Percentiles rank a stretch among this genome's conserved stretches.
Evolutionary conservation across 371 early-diverging fungal species (phyloP).

Genomic region (Umbelopsis sp.): DNA sequence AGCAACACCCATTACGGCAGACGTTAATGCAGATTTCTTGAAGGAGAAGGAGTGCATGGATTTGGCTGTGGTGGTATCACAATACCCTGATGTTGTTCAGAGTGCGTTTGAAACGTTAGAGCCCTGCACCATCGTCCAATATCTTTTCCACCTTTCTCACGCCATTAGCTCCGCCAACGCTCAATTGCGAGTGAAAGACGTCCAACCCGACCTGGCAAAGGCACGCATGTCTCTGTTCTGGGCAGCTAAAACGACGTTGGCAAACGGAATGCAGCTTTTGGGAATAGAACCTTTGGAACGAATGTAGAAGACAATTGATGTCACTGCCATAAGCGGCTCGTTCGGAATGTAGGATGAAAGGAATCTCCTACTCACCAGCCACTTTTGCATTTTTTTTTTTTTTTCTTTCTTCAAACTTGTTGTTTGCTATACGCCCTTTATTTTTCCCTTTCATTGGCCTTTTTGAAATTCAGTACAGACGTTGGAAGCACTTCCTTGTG

Average conservation of each 20-base stretch:
- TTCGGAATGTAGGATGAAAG: slow-evolving; percentile 6
- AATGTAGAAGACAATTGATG: slow-evolving; percentile 61
- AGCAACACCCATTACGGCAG: slow-evolving; percentile 23
- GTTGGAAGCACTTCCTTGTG: not conserved
- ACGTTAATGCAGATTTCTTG: slow-evolving; percentile 52
- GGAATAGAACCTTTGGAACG: slow-evolving; percentile 81
- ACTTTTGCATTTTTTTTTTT: not conserved
- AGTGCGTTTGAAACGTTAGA: slow-evolving; percentile 68
- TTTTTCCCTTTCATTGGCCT: too few relatives aligned
- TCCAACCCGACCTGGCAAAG: slow-evolving; percentile 66
- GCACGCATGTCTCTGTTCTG: slow-evolving; percentile 80
- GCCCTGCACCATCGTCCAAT: slow-evolving; percentile 88
- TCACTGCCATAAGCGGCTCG: not conserved
- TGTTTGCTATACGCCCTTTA: too few relatives aligned
- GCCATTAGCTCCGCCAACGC: slow-evolving; percentile 76
- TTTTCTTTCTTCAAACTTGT: too few relatives aligned
- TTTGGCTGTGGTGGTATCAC: slow-evolving; percentile 76
- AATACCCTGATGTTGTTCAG: slow-evolving; percentile 84
- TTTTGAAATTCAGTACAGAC: too few relatives aligned
- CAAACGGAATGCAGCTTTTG: slow-evolving; percentile 77
- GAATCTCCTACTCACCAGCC: slow-evolving; percentile 1
- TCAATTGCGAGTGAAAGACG: slow-evolving; percentile 74
- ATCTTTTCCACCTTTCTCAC: slow-evolving; percentile 86
- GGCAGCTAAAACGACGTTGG: slow-evolving; percentile 75
- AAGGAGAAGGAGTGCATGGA: slow-evolving; percentile 72